Base-by-base conservation (phyloP, 495 filamentous ascomycete species). In the Xylaria intraflava region DNA sequence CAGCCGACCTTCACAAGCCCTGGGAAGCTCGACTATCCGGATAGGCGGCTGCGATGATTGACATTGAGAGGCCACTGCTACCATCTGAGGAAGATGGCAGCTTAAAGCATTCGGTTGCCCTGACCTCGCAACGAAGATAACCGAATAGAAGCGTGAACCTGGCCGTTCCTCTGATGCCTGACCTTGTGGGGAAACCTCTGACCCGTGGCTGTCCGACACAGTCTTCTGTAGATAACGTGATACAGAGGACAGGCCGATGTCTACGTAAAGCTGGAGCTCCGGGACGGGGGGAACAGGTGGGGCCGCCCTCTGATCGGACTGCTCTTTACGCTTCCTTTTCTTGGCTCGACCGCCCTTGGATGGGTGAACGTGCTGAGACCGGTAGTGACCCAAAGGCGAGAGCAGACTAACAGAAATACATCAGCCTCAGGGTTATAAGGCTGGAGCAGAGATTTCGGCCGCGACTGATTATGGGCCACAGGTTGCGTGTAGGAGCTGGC, bases 41-140 rank as follows among this genome's bases (percentile, higher is more conserved):
- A 73, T 78, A 33, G 76, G 54, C 8, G 69, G 64, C 12, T 61
- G 58, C 0, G 50, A 26, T 3, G 69, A 62, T 47, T 67, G 57
- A 6, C 70, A 65, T n/a, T 68, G 68, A 2, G 78, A 79, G 24
- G 79, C 79, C 17, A 75, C 68, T 20, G 69, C 69, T 7, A 77
- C 69, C 60, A 84, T 76, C 44, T 78, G 72, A 22, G 83, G 83
- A 36, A 87, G 72, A 58, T 87, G 83, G 8, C 74, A 72, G 62
- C 83, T 68, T 39, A 83, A 70, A 14, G 70, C 62, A 26, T 74
- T 65, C 14, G 79, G 70, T 29, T 77, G 74, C 14, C 70, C 72
- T 23, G 75, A 77, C 39, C 71, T 71, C 23, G 74, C 64, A 30
- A 79, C 72, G 56, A 86, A 85, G 20, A 86, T 69, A 10, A 71